Percentiles rank a stretch among this genome's conserved stretches.
These are phyloP conservation scores for Mortierella antarctica DNA, from an alignment of 192 early-diverging fungal genomes.

Conservation along the genomic window DNA sequence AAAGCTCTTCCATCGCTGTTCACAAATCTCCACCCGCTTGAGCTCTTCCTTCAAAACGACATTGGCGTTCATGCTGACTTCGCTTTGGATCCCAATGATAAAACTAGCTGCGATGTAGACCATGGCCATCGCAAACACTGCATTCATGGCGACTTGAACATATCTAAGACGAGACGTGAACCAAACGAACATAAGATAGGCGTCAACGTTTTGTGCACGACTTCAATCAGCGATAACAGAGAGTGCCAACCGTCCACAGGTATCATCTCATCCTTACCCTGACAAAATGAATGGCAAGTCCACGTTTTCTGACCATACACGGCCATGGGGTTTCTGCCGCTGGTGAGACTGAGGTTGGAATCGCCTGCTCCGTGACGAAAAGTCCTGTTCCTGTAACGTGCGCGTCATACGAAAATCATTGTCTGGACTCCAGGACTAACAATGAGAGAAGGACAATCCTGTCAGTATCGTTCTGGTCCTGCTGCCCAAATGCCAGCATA, in stretches of 20 bases:
- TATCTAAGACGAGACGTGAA: constrained; percentile 52
- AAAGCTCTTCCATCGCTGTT: constrained; percentile 60
- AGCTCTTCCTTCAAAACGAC: constrained; percentile 59
- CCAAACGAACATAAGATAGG: neutral
- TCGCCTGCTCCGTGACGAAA: neutral
- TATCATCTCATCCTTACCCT: constrained; percentile 13
- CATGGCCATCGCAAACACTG: constrained; percentile 66
- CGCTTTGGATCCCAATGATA: constrained; percentile 75
- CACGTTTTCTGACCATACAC: constrained; percentile 47
- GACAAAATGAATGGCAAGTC: constrained; percentile 44
- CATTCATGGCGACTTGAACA: constrained; percentile 78
- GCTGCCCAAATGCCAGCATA: too few species aligned
- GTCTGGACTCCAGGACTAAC: too few species aligned
- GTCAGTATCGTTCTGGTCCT: too few species aligned
- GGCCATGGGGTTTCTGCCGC: neutral
- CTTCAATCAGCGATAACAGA: neutral
- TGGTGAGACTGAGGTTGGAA: neutral
- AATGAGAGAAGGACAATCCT: too few species aligned
- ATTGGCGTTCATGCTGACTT: constrained; percentile 76
- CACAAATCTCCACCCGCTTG: constrained; percentile 71
- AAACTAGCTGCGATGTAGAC: constrained; percentile 75
- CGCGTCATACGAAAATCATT: too few species aligned
- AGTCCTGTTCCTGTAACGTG: too few species aligned
- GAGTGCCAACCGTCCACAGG: neutral
- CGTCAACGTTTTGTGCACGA: neutral